Conservation (phyloP, 257 asterid genomes). For the Parsonsia alboflavescens region DNA sequence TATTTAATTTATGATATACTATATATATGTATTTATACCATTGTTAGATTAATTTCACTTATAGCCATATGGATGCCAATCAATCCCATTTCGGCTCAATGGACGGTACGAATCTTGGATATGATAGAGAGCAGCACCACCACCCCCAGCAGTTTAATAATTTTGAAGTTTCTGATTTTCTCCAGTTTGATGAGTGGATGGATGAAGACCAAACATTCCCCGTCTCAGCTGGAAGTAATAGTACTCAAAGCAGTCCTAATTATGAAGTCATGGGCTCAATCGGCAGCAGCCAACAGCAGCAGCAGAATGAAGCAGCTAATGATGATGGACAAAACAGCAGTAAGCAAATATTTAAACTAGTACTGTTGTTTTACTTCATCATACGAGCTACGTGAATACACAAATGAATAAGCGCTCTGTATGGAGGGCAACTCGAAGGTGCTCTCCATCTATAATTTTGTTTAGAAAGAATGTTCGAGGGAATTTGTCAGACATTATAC, state of each 20-base stretch:
- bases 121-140: conserved; percentile 22
- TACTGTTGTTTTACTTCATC: too few species aligned
- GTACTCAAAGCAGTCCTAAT: conserved; percentile 28
- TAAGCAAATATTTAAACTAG: conserved; percentile 29
- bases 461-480: not conserved
- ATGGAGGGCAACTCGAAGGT: too few species aligned
- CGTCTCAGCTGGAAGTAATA: conserved; percentile 15
- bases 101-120: not conserved
- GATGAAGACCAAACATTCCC: conserved; percentile 37
- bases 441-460: too few species aligned
- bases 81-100: conserved; percentile 18
- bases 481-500: not conserved
- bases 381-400: too few species aligned
- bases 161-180: conserved; percentile 48
- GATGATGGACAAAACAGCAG: conserved; percentile 29
- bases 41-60: not conserved
- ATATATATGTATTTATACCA: conserved; percentile 11
- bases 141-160: not conserved
- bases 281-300: conserved; percentile 20
- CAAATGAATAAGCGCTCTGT: too few species aligned
- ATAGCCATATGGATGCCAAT: conserved; percentile 29
- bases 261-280: conserved; percentile 16
- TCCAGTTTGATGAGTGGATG: conserved; percentile 54
- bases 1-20: conserved; percentile 9
- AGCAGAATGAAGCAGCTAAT: conserved; percentile 19